Conservation (phyloP, 2,329 filamentous ascomycete species). For the Fusarium hostae region DNA sequence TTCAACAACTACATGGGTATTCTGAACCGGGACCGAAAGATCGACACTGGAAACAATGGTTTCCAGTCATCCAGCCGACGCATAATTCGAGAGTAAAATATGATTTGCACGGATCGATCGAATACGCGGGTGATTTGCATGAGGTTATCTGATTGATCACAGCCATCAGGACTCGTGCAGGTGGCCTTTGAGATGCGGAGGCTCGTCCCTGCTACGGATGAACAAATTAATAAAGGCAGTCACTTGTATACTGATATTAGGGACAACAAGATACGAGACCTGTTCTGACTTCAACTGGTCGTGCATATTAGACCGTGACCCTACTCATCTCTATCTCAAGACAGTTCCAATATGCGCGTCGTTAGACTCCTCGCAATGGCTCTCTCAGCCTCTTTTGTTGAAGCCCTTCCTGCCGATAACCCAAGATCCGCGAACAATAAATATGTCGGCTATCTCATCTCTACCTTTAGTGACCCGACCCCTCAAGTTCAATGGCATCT, state of each 20-base stretch:
- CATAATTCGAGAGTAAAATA: not conserved
- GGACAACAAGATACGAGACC: not conserved
- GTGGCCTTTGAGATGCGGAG: not conserved
- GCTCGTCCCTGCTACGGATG: not conserved
- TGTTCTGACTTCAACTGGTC: not conserved
- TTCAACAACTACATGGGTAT: conserved; percentile 25
- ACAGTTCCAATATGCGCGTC: conserved; percentile 3
- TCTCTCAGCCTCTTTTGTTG: conserved; percentile 3
- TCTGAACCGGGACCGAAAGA: conserved; percentile 2
- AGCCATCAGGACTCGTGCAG: not conserved
- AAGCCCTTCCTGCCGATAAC: conserved; percentile 14
- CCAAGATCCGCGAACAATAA: not conserved
- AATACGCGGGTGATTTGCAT: not conserved
- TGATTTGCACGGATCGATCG: conserved; percentile 13
- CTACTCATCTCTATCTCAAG: not conserved
- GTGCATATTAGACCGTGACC: too few species aligned
- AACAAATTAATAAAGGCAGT: not conserved
- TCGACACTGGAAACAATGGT: conserved; percentile 14
- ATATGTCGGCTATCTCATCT: conserved; percentile 50
- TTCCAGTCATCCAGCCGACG: not conserved
- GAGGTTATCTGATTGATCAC: not conserved
- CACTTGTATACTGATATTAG: not conserved
- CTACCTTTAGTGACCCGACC: conserved; percentile 49
- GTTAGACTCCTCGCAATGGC: conserved; percentile 2
- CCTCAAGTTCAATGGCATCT: conserved; percentile 50